Evolutionary conservation across 164 flowering plant genomes (phyloP).

Genomic region (Berberis thunbergii): DNA sequence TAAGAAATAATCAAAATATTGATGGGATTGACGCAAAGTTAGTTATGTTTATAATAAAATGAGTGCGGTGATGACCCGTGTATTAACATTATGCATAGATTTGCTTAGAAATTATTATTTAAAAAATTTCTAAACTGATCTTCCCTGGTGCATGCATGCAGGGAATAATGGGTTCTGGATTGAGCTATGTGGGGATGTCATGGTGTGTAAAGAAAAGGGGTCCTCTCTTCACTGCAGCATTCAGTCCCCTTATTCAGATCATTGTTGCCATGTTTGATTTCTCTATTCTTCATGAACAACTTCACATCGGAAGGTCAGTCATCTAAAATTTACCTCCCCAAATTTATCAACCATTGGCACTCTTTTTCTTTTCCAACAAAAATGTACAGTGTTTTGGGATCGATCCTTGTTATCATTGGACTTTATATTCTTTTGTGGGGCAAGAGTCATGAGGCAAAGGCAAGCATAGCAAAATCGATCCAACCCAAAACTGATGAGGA

Average conservation of each 20-base stretch:
- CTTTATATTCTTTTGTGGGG: slow-evolving; percentile 71
- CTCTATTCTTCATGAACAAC: slow-evolving; percentile 42
- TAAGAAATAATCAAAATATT: too few relatives aligned
- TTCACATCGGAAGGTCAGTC: slow-evolving; percentile 85
- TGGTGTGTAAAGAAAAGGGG: slow-evolving; percentile 89
- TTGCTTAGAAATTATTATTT: background rate
- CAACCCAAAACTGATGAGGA: slow-evolving; percentile 23
- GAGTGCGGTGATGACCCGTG: too few relatives aligned
- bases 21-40: too few relatives aligned
- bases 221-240: slow-evolving; percentile 83
- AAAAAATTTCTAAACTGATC: background rate
- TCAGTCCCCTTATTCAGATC: slow-evolving; percentile 73
- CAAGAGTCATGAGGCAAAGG: slow-evolving; percentile 41
- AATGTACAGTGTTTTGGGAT: slow-evolving; percentile 53
- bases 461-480: slow-evolving; percentile 8
- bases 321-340: too few relatives aligned
- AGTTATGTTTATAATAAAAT: too few relatives aligned
- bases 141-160: slow-evolving; percentile 17
- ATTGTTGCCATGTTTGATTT: slow-evolving; percentile 56
- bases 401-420: slow-evolving; percentile 43
- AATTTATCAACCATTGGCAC: too few relatives aligned
- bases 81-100: too few relatives aligned
- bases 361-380: background rate
- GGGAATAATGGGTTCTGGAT: slow-evolving; percentile 69
- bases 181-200: slow-evolving; percentile 63